Conservation (phyloP, 164 flowering plant genomes). For the Annona cherimola region DNA sequence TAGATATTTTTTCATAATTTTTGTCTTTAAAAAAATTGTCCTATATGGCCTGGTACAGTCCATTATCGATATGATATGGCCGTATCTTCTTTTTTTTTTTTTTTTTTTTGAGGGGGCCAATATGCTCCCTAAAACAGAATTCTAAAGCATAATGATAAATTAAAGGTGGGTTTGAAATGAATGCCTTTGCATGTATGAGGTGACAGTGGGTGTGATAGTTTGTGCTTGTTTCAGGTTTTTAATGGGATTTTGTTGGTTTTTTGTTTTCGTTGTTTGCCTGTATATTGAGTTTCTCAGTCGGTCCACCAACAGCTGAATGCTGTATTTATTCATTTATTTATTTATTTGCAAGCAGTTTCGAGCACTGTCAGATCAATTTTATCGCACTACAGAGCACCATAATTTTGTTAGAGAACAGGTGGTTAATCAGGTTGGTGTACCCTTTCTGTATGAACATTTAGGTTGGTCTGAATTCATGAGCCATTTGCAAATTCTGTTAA, state of each 20-base stretch:
- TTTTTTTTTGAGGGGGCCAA: too few relatives aligned
- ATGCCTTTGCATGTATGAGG: neutral
- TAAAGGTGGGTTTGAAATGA: too few relatives aligned
- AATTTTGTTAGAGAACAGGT: constrained; percentile 69
- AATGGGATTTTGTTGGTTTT: too few relatives aligned
- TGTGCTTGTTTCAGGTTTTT: too few relatives aligned
- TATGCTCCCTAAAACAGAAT: too few relatives aligned
- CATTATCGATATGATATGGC: too few relatives aligned
- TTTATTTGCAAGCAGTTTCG: constrained; percentile 55
- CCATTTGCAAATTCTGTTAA: neutral
- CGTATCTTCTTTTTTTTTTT: too few relatives aligned
- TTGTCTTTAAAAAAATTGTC: too few relatives aligned
- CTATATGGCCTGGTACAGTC: too few relatives aligned
- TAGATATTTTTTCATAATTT: too few relatives aligned
- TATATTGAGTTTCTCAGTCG: neutral
- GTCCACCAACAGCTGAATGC: neutral
- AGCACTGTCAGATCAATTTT: constrained; percentile 87
- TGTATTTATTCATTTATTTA: neutral
- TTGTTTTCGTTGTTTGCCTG: neutral
- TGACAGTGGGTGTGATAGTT: neutral
- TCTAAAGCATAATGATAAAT: too few relatives aligned
- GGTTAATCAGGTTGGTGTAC: constrained; percentile 56
- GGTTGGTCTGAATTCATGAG: neutral
- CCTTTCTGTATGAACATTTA: neutral
- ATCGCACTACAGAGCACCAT: constrained; percentile 77